phyloP scores from a whole-genome alignment of 1,139 yeast genomes.

The Suhomyces coccinellae region DNA sequence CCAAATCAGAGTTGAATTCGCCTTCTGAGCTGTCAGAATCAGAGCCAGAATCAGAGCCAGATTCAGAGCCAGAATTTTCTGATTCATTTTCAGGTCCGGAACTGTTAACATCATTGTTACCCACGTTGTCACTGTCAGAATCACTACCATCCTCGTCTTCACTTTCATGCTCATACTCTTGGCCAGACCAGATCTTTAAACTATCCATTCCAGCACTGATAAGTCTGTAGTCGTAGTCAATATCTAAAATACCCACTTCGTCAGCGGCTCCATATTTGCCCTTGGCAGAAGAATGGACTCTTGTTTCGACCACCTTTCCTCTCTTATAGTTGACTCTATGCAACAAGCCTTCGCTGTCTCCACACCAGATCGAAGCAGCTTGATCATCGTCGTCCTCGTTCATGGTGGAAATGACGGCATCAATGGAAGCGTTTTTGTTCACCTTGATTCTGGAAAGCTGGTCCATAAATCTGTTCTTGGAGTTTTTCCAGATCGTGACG shows the following conservation, averaged over 20 bases:
- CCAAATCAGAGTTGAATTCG: conserved; percentile 15
- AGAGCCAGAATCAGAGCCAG: background rate
- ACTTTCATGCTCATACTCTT: conserved; percentile 12
- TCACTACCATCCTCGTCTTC: conserved; percentile 13
- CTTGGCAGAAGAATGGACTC: conserved; percentile 61
- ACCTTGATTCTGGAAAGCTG: conserved; percentile 80
- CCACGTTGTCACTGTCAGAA: background rate
- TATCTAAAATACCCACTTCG: conserved; percentile 72
- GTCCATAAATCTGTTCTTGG: conserved; percentile 66
- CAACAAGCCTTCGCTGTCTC: conserved; percentile 79
- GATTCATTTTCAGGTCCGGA: no score
- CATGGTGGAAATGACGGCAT: conserved; percentile 73
- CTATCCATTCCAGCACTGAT: conserved; percentile 83
- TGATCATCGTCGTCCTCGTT: conserved; percentile 59
- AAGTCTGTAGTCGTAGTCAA: conserved; percentile 76
- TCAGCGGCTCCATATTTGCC: conserved; percentile 44
- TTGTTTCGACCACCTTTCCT: conserved; percentile 65
- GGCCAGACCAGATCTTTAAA: conserved; percentile 68
- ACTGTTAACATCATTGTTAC: no score
- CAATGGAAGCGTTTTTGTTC: conserved; percentile 72
- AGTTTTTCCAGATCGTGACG: conserved; percentile 85
- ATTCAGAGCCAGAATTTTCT: background rate
- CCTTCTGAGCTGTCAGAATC: conserved; percentile 7
- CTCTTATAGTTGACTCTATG: conserved; percentile 64
- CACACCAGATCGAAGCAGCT: conserved; percentile 71